Conservation (phyloP, 176 grass and related monocot genomes). For the Oryza glaberrima region DNA sequence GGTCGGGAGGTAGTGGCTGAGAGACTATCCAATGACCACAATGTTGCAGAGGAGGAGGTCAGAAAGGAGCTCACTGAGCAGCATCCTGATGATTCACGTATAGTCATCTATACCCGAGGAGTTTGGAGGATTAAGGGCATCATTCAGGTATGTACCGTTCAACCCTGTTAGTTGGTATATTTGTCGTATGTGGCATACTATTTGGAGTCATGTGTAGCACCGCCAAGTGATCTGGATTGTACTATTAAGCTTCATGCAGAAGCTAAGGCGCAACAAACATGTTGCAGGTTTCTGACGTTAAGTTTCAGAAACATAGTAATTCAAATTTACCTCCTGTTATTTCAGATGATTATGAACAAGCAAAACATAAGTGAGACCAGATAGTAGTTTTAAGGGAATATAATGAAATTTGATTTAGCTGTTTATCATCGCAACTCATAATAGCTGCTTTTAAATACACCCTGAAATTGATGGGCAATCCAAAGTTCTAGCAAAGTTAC, state of each 20-base stretch:
- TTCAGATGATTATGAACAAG: not conserved
- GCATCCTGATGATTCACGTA: slow-evolving; percentile 41
- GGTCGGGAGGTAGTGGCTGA: not conserved
- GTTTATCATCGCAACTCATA: not conserved
- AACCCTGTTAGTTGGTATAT: slow-evolving; percentile 4
- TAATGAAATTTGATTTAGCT: not conserved
- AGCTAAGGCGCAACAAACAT: not conserved
- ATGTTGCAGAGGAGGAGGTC: slow-evolving; percentile 42
- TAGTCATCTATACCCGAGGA: slow-evolving; percentile 32
- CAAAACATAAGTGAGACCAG: not conserved
- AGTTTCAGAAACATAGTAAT: not conserved
- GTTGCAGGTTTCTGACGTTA: not conserved
- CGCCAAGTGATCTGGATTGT: not conserved
- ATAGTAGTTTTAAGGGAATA: not conserved
- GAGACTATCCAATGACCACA: slow-evolving; percentile 39
- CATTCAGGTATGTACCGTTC: slow-evolving; percentile 34
- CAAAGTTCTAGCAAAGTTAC: not conserved
- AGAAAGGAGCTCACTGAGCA: slow-evolving; percentile 39
- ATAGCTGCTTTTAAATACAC: not conserved
- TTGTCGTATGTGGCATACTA: not conserved
- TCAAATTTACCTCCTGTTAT: not conserved
- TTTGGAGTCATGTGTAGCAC: not conserved
- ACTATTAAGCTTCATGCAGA: not conserved
- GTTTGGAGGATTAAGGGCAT: slow-evolving; percentile 50
- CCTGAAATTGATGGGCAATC: not conserved